These are phyloP conservation scores for Curvularia eragrostidis DNA, from an alignment of 2,329 filamentous ascomycete species.

Conservation along the genomic window DNA sequence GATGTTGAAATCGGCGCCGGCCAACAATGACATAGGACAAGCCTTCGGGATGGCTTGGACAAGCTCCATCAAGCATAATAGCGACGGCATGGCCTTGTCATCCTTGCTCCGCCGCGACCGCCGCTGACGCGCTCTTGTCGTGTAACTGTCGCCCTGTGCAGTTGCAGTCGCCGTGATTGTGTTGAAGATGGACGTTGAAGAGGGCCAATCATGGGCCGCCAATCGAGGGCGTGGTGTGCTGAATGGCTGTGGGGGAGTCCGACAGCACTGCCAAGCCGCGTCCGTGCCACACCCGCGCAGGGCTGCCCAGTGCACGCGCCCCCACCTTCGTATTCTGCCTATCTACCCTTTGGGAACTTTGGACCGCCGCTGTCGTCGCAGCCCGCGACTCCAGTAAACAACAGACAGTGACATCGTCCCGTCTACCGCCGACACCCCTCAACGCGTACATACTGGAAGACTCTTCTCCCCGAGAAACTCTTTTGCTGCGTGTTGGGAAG, in stretches of 20 bases:
- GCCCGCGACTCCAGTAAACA: conserved; percentile 2
- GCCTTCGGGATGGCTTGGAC: conserved; percentile 19
- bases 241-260: conserved; percentile 20
- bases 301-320: conserved; percentile 2
- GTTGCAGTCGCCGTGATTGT: conserved; percentile 7
- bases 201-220: conserved; percentile 24
- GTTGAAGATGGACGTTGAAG: conserved; percentile 9
- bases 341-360: conserved; percentile 2
- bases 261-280: conserved; percentile 4
- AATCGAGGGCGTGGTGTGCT: conserved; percentile 15
- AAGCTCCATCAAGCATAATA: conserved; percentile 26
- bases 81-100: conserved; percentile 13
- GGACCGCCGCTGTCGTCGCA: conserved; percentile 10
- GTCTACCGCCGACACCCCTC: background rate
- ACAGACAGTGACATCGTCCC: conserved; percentile 5
- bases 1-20: background rate
- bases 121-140: conserved; percentile 13
- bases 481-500: background rate
- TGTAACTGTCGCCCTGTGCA: conserved; percentile 7
- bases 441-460: background rate
- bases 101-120: background rate
- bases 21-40: conserved; percentile 22
- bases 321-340: conserved; percentile 8
- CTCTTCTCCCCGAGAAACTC: background rate
- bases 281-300: background rate